Conservation (phyloP, 805 yeast species). For the Maudiozyma serrabonitensis region DNA sequence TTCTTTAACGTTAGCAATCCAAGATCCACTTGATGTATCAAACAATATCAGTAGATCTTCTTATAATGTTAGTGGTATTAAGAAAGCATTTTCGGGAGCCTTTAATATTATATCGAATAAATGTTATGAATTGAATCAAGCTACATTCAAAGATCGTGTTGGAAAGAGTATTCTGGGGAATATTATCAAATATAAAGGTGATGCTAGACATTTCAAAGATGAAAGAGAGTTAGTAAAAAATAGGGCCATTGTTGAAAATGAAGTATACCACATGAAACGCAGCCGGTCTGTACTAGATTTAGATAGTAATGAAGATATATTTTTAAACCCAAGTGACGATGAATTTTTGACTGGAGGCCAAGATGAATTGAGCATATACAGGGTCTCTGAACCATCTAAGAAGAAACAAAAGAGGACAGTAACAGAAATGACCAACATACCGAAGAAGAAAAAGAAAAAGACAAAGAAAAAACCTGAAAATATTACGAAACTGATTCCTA, state of each 20-base stretch:
- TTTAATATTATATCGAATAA: constrained; percentile 63
- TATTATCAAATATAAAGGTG: constrained; percentile 65
- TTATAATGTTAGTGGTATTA: constrained; percentile 66
- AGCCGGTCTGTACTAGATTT: constrained; percentile 8
- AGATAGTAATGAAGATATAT: constrained; percentile 11
- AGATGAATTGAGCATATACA: constrained; percentile 14
- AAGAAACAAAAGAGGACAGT: constrained; percentile 10
- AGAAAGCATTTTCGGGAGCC: constrained; percentile 83
- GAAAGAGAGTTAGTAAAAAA: constrained; percentile 56
- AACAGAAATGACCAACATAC: neutral
- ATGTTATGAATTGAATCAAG: constrained; percentile 61
- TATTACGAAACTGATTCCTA: neutral
- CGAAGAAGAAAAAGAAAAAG: neutral
- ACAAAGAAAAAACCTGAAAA: neutral
- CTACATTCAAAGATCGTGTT: constrained; percentile 55
- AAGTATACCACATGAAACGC: constrained; percentile 20
- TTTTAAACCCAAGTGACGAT: constrained; percentile 15
- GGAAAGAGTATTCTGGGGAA: constrained; percentile 74
- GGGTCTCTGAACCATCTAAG: constrained; percentile 10
- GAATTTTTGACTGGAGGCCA: constrained; percentile 16
- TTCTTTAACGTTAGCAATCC: constrained; percentile 60
- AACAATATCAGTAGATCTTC: constrained; percentile 84
- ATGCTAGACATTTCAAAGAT: constrained; percentile 66
- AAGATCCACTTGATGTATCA: constrained; percentile 75
- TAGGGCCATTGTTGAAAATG: constrained; percentile 39